Percentiles rank a stretch among this genome's conserved stretches.
Evolutionary conservation across 2,329 filamentous ascomycete genomes (phyloP).

Genomic region (Tolypocladium album): DNA sequence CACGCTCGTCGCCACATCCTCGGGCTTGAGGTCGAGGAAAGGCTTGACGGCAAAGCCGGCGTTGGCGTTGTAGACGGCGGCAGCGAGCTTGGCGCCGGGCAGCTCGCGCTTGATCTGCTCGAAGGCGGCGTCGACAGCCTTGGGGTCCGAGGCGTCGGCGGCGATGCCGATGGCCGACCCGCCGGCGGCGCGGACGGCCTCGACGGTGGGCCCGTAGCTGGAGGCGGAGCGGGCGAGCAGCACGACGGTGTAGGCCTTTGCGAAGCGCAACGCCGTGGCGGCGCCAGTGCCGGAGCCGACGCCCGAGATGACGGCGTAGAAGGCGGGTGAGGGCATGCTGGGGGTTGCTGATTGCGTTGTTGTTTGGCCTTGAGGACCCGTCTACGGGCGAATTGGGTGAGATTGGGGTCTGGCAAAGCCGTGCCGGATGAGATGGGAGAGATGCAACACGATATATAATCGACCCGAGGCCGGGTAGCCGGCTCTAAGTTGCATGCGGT

Average conservation of each 20-base stretch:
- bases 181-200: constrained; percentile 56
- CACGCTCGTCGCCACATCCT: constrained; percentile 38
- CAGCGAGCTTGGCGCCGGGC: constrained; percentile 42
- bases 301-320: constrained; percentile 61
- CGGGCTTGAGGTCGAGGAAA: constrained; percentile 43
- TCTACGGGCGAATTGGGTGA: background rate
- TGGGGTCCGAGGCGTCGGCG: constrained; percentile 33
- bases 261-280: constrained; percentile 45
- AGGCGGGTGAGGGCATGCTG: constrained; percentile 14
- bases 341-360: background rate
- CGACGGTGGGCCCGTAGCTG: constrained; percentile 54
- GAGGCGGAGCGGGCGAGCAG: constrained; percentile 59
- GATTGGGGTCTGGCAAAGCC: background rate
- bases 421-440: background rate
- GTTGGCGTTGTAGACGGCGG: constrained; percentile 62
- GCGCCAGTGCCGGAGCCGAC: constrained; percentile 59
- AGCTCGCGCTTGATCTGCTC: constrained; percentile 50
- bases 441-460: background rate
- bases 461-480: background rate
- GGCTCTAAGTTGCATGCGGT: background rate
- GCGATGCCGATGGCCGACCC: constrained; percentile 62
- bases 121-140: constrained; percentile 45
- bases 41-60: constrained; percentile 40
- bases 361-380: background rate
- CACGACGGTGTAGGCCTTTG: constrained; percentile 59